Evolutionary conservation across 2,329 filamentous ascomycete species (phyloP).

Genomic region (Elsinoe necatrix): DNA sequence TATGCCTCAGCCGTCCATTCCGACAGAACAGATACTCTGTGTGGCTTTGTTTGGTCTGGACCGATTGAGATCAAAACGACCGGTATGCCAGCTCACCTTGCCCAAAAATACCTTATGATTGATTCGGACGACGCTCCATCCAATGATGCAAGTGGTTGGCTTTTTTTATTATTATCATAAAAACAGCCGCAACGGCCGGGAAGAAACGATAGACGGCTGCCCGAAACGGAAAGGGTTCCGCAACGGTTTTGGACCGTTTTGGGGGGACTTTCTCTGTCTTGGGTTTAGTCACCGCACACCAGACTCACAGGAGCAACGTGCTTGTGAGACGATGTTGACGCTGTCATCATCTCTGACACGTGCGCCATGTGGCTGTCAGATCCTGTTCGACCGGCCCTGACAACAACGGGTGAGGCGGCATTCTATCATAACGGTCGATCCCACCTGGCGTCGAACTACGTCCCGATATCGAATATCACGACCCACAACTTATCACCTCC

Average conservation of each 20-base stretch:
- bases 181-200: slow-evolving; percentile 10
- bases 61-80: not conserved
- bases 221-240: not conserved
- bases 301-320: not conserved
- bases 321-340: not conserved
- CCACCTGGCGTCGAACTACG: slow-evolving; percentile 10
- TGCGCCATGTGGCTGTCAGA: slow-evolving; percentile 11
- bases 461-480: slow-evolving; percentile 5
- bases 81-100: not conserved
- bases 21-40: not conserved
- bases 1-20: not conserved
- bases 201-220: slow-evolving; percentile 12
- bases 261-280: not conserved
- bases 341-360: slow-evolving; percentile 4
- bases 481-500: not conserved
- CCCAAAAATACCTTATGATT: not conserved
- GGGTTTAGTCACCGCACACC: not conserved
- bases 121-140: too few relatives aligned
- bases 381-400: not conserved
- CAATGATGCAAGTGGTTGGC: slow-evolving; percentile 4
- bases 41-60: not conserved
- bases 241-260: slow-evolving; percentile 1
- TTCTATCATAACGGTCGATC: slow-evolving; percentile 9
- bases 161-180: not conserved
- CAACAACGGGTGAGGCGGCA: not conserved